Evolutionary conservation across 306 rosid genomes (phyloP), one percentile per base, ranked within the genome.

Genomic region (Prunus mira): DNA sequence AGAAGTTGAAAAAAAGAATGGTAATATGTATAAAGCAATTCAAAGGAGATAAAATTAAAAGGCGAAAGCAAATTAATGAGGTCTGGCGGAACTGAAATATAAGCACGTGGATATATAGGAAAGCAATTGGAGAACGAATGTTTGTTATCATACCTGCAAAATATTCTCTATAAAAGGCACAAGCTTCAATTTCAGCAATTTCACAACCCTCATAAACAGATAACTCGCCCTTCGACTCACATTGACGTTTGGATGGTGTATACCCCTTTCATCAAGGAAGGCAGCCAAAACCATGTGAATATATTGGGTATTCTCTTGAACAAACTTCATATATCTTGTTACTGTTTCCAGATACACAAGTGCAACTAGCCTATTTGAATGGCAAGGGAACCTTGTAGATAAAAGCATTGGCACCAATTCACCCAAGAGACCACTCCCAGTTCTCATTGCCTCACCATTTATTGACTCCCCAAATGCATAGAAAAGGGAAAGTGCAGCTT

Each of bases 201-300:
- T 95, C 68, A 95, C 99, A 71, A 89, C 89, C 91, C 96, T 91
- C 99, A 92, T 89, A 75, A 92, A 92, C 73, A 91, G 88, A 87
- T 95, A 95, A 78, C 97, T 89, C 47, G 98, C 98, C 86, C 99
- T 90, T 75, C 90, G 87, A 75, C 92, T 89, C 55, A 95, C 97
- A 66, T 88, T 89, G 84, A 86, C 74, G 76, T 89, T 95, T 56
- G 90, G 86, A 81, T 95, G 99, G 86, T 87, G 97, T 86, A 92
- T 88, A 52, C 99, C 97, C 82, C 99, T 90, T 80, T 95, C 99
- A 85, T 95, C 99, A 68, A 95, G 99, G 86, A 92, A 95, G 71
- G 92, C 96, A 83, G 92, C 71, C 76, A 95, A 79, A 73, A 95
- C 97, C 88, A 86, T 76, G 30, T 90, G 93, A 79, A 95, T 89